phyloP scores from a whole-genome alignment of 768 basidiomycete species.

The Leucogyrophana mollusca region DNA sequence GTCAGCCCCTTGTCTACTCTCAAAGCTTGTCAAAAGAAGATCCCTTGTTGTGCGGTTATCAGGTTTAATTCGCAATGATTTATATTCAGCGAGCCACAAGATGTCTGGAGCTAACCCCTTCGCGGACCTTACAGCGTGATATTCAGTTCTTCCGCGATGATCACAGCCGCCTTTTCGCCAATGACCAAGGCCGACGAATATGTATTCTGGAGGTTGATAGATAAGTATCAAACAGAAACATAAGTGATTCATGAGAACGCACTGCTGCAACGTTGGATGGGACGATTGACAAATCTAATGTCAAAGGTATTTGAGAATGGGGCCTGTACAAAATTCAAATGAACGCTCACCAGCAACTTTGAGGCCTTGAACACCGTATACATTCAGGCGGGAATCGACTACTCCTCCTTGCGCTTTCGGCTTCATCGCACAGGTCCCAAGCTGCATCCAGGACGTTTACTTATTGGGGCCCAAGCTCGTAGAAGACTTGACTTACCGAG shows the following conservation, averaged over 20 bases:
- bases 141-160: constrained; percentile 20
- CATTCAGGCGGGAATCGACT: constrained; percentile 59
- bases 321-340: neutral
- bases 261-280: constrained; percentile 38
- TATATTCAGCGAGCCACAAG: too few relatives aligned
- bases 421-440: constrained; percentile 71
- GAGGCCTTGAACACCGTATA: constrained; percentile 56
- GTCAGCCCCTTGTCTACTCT: too few relatives aligned
- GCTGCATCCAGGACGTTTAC: constrained; percentile 26
- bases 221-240: neutral
- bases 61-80: too few relatives aligned
- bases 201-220: constrained; percentile 15
- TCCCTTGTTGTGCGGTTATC: too few relatives aligned
- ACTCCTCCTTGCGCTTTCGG: constrained; percentile 56
- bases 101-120: too few relatives aligned
- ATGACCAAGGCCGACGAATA: constrained; percentile 23
- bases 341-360: constrained; percentile 51
- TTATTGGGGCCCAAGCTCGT: neutral
- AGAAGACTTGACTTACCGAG: constrained; percentile 20
- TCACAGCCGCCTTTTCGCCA: constrained; percentile 23
- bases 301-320: neutral
- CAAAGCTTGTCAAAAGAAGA: too few relatives aligned
- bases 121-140: constrained; percentile 5
- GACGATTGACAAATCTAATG: constrained; percentile 36
- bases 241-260: neutral